A percentile compares a stretch with the other conserved stretches of the same genome.
Evolutionary conservation across 106 monocot species (phyloP).

Genomic region (Phalaenopsis equestris): DNA sequence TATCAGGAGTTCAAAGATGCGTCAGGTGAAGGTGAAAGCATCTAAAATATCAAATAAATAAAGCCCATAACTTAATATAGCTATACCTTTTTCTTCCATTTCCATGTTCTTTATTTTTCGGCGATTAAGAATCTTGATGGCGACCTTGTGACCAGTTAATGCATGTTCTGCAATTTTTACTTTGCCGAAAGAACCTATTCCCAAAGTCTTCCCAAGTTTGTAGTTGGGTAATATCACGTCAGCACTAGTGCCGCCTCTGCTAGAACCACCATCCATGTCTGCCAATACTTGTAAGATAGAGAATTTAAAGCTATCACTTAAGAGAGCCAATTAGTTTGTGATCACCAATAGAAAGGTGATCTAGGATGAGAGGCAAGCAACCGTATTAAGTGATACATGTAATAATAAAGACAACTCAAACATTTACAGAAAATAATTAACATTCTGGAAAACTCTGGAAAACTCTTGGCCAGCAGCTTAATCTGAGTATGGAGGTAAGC

Average conservation of each 20-base stretch:
- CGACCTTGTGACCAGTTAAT: conserved; percentile 44
- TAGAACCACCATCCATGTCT: conserved; percentile 13
- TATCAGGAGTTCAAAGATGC: not conserved
- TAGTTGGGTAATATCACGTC: conserved; percentile 33
- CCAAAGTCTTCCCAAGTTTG: conserved; percentile 42
- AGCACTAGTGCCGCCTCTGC: conserved; percentile 18
- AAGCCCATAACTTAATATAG: not conserved
- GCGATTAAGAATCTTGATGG: conserved; percentile 41
- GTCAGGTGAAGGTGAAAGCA: not conserved
- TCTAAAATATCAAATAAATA: not conserved
- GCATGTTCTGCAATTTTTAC: conserved; percentile 53
- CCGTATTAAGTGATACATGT: not conserved
- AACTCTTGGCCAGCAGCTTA: not conserved
- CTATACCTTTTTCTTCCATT: conserved; percentile 57
- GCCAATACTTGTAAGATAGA: not conserved
- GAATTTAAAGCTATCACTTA: not conserved
- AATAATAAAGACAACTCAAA: not conserved
- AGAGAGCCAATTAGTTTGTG: not conserved
- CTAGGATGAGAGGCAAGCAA: not conserved
- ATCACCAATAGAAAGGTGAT: not conserved
- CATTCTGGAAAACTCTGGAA: not conserved
- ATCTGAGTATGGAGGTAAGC: not conserved
- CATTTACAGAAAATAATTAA: not conserved
- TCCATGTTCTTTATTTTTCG: conserved; percentile 42
- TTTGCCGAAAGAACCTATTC: conserved; percentile 52